phyloP scores from a whole-genome alignment of 2,329 filamentous ascomycete species.

The Sporothrix schenckii region DNA sequence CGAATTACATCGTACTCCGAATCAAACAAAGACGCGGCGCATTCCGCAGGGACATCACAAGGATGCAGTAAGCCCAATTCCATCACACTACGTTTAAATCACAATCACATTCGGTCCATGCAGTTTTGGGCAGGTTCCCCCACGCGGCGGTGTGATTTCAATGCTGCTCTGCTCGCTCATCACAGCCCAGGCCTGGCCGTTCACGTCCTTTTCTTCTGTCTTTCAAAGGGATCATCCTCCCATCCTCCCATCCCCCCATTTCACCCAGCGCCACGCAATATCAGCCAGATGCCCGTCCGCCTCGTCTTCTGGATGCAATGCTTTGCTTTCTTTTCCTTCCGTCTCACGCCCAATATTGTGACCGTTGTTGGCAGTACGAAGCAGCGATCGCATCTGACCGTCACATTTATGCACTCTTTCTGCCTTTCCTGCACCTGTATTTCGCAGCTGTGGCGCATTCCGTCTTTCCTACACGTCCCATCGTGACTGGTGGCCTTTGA shows the following conservation, averaged over 20 bases:
- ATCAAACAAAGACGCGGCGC: not conserved
- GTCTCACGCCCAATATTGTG: not conserved
- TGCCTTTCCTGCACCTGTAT: too few relatives aligned
- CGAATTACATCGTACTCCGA: not conserved
- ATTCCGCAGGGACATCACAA: not conserved
- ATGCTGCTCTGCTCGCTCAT: not conserved
- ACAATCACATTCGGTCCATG: conserved; percentile 15
- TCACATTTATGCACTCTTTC: too few relatives aligned
- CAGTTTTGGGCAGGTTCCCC: conserved; percentile 13
- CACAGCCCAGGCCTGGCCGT: not conserved
- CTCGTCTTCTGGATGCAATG: not conserved
- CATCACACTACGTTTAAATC: not conserved
- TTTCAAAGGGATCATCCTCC: not conserved
- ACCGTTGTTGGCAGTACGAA: not conserved
- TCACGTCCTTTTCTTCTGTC: too few relatives aligned
- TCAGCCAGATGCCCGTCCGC: not conserved
- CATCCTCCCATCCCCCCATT: not conserved
- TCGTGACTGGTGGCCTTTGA: too few relatives aligned
- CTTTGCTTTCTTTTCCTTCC: conserved; percentile 17
- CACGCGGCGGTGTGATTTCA: conserved; percentile 24
- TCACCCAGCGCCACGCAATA: not conserved
- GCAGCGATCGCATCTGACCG: not conserved
- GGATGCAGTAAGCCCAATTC: not conserved
- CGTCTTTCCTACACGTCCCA: too few relatives aligned
- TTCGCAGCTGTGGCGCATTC: too few relatives aligned